phyloP scores from a whole-genome alignment of 1,284 basidiomycete genomes.

The Austropuccinia psidii region DNA sequence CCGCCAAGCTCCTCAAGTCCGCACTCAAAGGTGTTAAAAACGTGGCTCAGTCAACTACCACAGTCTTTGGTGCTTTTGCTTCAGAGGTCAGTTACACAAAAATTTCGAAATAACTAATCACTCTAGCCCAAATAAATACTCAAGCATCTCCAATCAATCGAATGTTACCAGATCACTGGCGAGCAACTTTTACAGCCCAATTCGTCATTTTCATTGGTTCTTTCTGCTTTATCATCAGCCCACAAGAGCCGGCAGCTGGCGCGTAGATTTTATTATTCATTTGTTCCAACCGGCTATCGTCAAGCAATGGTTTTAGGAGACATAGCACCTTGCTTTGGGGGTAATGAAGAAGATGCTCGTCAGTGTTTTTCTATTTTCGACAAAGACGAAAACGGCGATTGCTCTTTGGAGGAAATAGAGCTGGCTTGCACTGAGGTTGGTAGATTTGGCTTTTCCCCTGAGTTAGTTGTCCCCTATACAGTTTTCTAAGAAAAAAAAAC shows the following conservation, averaged over 20 bases:
- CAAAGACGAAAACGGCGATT: constrained; percentile 72
- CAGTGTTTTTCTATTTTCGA: constrained; percentile 69
- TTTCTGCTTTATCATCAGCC: constrained; percentile 65
- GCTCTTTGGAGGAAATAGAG: constrained; percentile 65
- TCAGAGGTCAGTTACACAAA: constrained; percentile 11
- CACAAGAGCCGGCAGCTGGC: constrained; percentile 77
- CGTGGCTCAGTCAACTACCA: constrained; percentile 72
- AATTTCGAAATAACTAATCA: not conserved
- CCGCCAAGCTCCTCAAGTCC: constrained; percentile 61
- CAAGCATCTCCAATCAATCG: constrained; percentile 40
- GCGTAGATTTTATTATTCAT: constrained; percentile 78
- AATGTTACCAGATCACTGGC: constrained; percentile 50
- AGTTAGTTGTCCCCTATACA: constrained; percentile 44
- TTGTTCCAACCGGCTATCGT: constrained; percentile 57
- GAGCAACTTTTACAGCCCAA: constrained; percentile 79
- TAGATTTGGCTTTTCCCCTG: not conserved
- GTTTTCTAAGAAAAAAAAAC: no score
- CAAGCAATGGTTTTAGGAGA: constrained; percentile 62
- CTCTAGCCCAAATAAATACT: not conserved
- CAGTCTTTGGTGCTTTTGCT: constrained; percentile 43
- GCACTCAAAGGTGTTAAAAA: constrained; percentile 63
- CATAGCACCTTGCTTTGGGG: constrained; percentile 64
- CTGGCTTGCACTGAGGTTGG: constrained; percentile 58
- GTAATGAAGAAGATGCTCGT: constrained; percentile 57
- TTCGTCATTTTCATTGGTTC: constrained; percentile 72